Percentiles rank a stretch among this genome's conserved stretches.
Conservation (phyloP, 2,329 filamentous ascomycete genomes). For the Fusarium sp. region DNA sequence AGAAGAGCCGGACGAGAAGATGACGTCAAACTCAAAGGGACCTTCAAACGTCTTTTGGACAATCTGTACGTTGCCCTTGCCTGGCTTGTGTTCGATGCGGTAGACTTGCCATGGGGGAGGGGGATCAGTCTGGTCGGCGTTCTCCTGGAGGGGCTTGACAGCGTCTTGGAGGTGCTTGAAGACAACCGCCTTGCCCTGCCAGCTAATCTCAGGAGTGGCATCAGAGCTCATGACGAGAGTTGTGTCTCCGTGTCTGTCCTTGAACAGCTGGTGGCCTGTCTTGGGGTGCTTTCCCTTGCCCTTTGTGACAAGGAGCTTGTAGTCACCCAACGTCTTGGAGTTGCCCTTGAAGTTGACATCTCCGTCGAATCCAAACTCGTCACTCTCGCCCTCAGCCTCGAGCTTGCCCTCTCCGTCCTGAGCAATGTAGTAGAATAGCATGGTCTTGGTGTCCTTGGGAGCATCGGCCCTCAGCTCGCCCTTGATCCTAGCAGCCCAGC, state of each 20-base stretch:
- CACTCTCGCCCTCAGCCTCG: slow-evolving; percentile 66
- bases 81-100: slow-evolving; percentile 77
- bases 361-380: slow-evolving; percentile 63
- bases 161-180: slow-evolving; percentile 66
- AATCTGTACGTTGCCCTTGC: slow-evolving; percentile 83
- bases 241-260: slow-evolving; percentile 78
- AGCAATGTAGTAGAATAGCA: slow-evolving; percentile 84
- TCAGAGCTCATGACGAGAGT: slow-evolving; percentile 81
- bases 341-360: slow-evolving; percentile 79
- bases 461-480: slow-evolving; percentile 81
- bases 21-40: slow-evolving; percentile 90
- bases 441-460: slow-evolving; percentile 75
- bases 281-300: slow-evolving; percentile 72
- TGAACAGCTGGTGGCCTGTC: slow-evolving; percentile 74
- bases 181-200: slow-evolving; percentile 81
- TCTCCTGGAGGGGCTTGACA: slow-evolving; percentile 62
- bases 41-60: slow-evolving; percentile 94
- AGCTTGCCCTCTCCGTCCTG: slow-evolving; percentile 81
- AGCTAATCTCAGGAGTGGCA: slow-evolving; percentile 76
- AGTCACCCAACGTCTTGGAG: slow-evolving; percentile 80
- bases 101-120: slow-evolving; percentile 90
- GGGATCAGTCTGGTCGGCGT: slow-evolving; percentile 70
- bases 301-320: slow-evolving; percentile 81
- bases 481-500: slow-evolving; percentile 90
- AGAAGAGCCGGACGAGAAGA: slow-evolving; percentile 85